Percentiles rank a stretch among this genome's conserved stretches.
Evolutionary conservation across 768 basidiomycete genomes (phyloP).

Genomic region (Trametes cingulata): DNA sequence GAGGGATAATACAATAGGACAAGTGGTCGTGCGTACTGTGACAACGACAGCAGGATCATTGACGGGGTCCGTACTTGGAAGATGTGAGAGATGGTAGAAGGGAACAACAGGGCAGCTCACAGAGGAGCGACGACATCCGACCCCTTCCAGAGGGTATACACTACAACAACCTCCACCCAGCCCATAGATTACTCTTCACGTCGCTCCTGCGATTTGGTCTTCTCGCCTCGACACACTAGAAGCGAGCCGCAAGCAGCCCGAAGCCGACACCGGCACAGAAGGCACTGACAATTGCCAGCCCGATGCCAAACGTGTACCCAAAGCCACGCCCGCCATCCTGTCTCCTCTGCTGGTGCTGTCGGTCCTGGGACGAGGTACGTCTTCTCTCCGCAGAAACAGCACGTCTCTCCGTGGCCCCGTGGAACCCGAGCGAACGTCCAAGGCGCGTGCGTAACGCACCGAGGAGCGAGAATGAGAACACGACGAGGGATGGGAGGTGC

Average conservation of each 20-base stretch:
- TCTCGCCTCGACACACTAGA: not conserved
- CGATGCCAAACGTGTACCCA: constrained; percentile 26
- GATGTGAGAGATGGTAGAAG: too few relatives aligned
- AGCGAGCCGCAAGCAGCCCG: constrained; percentile 35
- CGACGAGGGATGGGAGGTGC: constrained; percentile 62
- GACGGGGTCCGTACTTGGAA: too few relatives aligned
- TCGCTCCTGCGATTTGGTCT: too few relatives aligned
- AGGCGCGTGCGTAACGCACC: constrained; percentile 42
- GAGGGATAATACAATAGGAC: too few relatives aligned
- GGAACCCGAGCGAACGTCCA: constrained; percentile 21
- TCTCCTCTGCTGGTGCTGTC: not conserved
- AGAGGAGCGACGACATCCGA: not conserved
- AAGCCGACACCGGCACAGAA: constrained; percentile 49
- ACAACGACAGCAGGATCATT: too few relatives aligned
- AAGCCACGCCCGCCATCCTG: not conserved
- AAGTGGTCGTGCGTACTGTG: too few relatives aligned
- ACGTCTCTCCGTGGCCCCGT: not conserved
- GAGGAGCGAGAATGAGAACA: constrained; percentile 62
- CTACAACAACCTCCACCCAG: too few relatives aligned
- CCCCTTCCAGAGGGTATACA: constrained; percentile 2
- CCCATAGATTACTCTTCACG: too few relatives aligned
- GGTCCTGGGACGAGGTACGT: not conserved
- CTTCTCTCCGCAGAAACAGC: not conserved
- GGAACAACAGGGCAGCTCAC: not conserved
- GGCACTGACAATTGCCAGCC: constrained; percentile 40